Base-by-base conservation (phyloP, 2,329 filamentous ascomycete species). In the Elsinoe arachidis region DNA sequence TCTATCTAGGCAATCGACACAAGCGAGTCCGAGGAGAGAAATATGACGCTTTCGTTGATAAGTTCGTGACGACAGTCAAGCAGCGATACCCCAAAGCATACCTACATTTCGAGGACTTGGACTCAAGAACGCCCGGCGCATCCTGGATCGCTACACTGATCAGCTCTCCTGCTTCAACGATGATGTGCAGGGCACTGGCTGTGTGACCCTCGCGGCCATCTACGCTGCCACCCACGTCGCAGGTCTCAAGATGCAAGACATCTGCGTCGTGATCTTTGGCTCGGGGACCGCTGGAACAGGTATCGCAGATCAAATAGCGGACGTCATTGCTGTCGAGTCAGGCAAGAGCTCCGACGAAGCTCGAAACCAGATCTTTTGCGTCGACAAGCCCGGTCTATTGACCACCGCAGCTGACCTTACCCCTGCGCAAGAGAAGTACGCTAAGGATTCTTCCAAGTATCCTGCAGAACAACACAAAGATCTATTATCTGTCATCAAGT, bases 81-180 rank as follows among this genome's bases (percentile, higher is more conserved):
- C 82, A 85, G 63, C 76, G 83, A 1, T 95, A 86, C 60, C 90
- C 90, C 0, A 83, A 79, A 46, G 89, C 90, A 0, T 92, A 91
- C 64, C 85, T 95, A 17, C 90, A 95, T 66, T 95, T 95, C 67
- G 68, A 95, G 65, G 90, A 95, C 66, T 95, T 73, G 90, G 89
- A 0, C 73, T 95, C 0, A 70, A 71, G 1, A 95, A 95, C 65
- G 87, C 88, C 0, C 78, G 87, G 30, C 80, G 87, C 2, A 80
- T 95, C 2, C 76, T 95, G 0, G 87, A 95, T 59, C 80, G 78
- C 35, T 95, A 93, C 65, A 81, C 85, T 1, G 78, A 84, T 0
- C 67, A 86, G 52, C 85, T 92, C 6, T 79, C 90, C 0, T 95
- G 89, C 69, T 95, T 96, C 77, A 95, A 95, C 65, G 90, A 95